These are phyloP conservation scores for Tulasnella sp. DNA, from an alignment of 768 basidiomycete genomes.

Conservation along the genomic window DNA sequence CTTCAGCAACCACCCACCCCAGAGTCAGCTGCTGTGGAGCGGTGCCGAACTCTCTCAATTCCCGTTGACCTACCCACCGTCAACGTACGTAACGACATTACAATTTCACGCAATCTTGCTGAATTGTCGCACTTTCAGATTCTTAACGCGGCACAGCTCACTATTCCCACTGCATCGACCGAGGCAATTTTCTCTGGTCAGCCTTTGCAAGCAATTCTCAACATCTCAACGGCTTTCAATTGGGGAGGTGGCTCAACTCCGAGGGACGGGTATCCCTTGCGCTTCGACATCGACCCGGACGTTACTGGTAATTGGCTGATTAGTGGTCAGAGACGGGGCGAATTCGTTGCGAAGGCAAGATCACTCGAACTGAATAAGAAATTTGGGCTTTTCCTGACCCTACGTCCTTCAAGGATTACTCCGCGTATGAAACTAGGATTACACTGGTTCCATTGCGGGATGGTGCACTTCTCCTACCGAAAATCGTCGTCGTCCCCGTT, in stretches of 20 bases:
- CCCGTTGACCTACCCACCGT: slow-evolving; percentile 84
- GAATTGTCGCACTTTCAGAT: slow-evolving; percentile 13
- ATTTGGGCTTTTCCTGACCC: neutral
- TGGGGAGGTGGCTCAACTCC: slow-evolving; percentile 59
- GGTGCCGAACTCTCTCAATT: slow-evolving; percentile 77
- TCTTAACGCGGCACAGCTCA: slow-evolving; percentile 45
- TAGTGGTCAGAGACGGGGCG: slow-evolving; percentile 84
- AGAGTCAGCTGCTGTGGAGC: neutral
- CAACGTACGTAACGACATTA: slow-evolving; percentile 67
- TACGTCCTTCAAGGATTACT: slow-evolving; percentile 57
- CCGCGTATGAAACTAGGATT: slow-evolving; percentile 61
- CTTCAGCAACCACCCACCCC: neutral
- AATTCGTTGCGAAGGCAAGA: slow-evolving; percentile 72
- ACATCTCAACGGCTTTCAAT: slow-evolving; percentile 72
- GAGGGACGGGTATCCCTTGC: slow-evolving; percentile 54
- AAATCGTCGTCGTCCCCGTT: slow-evolving; percentile 65
- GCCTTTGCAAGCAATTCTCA: slow-evolving; percentile 70
- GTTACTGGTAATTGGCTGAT: slow-evolving; percentile 85
- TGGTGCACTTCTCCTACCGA: slow-evolving; percentile 77
- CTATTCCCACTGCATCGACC: slow-evolving; percentile 41
- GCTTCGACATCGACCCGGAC: slow-evolving; percentile 77
- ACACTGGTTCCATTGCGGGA: slow-evolving; percentile 87
- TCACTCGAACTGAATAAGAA: neutral
- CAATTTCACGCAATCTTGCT: slow-evolving; percentile 53
- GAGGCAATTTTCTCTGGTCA: slow-evolving; percentile 75